Evolutionary conservation across 208 protist species (phyloP).

Genomic region (Trypanosoma lewisi): DNA sequence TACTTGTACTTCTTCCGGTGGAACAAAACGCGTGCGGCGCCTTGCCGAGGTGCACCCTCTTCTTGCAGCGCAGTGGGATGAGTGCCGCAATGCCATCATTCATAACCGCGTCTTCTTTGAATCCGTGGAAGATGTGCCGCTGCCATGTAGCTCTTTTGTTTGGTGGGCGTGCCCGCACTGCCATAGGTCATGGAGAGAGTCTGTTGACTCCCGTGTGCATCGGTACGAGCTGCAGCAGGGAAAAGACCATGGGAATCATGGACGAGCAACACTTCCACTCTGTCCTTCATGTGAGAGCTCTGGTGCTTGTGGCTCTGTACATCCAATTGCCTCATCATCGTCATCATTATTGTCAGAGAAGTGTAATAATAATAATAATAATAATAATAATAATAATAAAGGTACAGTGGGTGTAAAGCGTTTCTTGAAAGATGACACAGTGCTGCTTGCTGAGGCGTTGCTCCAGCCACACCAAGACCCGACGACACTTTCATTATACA

Average conservation of each 20-base stretch:
- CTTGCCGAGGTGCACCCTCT: constrained; percentile 35
- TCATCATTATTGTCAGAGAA: background rate
- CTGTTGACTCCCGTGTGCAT: constrained; percentile 47
- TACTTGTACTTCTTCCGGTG: too few relatives aligned
- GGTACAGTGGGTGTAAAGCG: constrained; percentile 19
- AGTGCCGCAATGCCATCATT: constrained; percentile 37
- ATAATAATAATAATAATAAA: too few relatives aligned
- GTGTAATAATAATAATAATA: too few relatives aligned
- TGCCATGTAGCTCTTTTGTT: constrained; percentile 34
- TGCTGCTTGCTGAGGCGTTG: constrained; percentile 51
- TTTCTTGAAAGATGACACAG: constrained; percentile 42
- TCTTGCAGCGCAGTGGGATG: constrained; percentile 72
- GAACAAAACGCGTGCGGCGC: constrained; percentile 4
- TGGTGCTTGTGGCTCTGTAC: constrained; percentile 10
- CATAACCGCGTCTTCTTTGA: constrained; percentile 50
- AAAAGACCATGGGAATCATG: background rate
- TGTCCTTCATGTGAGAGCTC: constrained; percentile 64
- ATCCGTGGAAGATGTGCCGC: constrained; percentile 37
- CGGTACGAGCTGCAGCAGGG: constrained; percentile 19
- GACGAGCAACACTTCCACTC: constrained; percentile 15
- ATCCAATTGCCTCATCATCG: background rate
- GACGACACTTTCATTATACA: constrained; percentile 35
- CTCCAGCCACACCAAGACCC: constrained; percentile 63
- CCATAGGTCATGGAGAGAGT: constrained; percentile 50
- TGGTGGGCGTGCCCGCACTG: constrained; percentile 76